Base-by-base conservation (phyloP, 2,329 filamentous ascomycete genomes). In the Bipolaris oryzae region DNA sequence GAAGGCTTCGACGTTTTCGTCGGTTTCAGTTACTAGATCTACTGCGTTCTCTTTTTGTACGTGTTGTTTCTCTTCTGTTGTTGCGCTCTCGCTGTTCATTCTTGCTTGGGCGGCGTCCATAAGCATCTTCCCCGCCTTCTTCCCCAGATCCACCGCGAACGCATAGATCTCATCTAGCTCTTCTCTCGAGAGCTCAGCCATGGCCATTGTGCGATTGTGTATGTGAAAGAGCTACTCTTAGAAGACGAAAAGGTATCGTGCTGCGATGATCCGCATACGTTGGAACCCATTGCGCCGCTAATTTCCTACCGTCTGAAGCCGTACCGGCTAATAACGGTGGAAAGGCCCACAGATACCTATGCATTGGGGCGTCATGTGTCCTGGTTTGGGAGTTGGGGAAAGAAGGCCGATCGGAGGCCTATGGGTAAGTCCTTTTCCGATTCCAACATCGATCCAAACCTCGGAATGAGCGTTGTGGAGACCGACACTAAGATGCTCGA, bases 21-120 rank as follows among this genome's bases (percentile, higher is more conserved):
- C 89, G 0, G 88, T 89, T 76, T 91, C 85, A 9, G 89, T 92
- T 18, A 92, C 89, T 60, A 92, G 85, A 72, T 92, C 90, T 10
- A 92, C 89, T 1, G 89, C 83, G 70, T 85, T 91, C 63, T 90
- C 87, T 73, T 93, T 93, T 75, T 92, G 88, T 7, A 80, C 77
- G 52, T 83, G 81, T 57, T 81, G 75, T 41, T 73, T 68, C 37
- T 71, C 59, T 13, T 64, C 49, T 28, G 52, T 21, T 1, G 46
- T 70, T 66, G 55, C 61, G 55, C 35, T 63, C 42, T 69, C 67
- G 35, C 76, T 78, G 9, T 75, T 77, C 64, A 83, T 84, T 33
- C 87, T 81, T 60, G 80, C 72, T 61, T 83, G 80, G n/a, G 87
- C 85, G 11, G 85, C 86, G 45, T 86, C 81, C 71, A 89, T 83